phyloP scores from a whole-genome alignment of 129 eudicot species.

The Dittrichia graveolens region DNA sequence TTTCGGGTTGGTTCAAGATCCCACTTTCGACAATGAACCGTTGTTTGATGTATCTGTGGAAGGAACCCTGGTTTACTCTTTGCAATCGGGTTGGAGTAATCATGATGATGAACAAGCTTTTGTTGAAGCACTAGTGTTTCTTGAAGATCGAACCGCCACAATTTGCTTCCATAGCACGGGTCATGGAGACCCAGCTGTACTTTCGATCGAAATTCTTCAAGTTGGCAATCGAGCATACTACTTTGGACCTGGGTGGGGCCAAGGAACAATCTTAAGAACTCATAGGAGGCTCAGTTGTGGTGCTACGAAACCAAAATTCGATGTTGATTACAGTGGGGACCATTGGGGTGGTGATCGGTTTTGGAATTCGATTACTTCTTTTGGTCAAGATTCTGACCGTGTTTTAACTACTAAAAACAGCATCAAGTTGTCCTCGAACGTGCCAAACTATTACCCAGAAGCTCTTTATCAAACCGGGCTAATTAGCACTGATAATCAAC shows the following conservation, averaged over 20 bases:
- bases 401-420: conserved; percentile 43
- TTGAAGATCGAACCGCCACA: conserved; percentile 67
- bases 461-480: conserved; percentile 80
- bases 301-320: conserved; percentile 61
- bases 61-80: conserved; percentile 77
- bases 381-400: conserved; percentile 52
- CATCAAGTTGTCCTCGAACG: conserved; percentile 46
- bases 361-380: conserved; percentile 65
- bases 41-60: conserved; percentile 82
- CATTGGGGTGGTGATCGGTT: conserved; percentile 96
- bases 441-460: conserved; percentile 87
- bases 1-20: conserved; percentile 69
- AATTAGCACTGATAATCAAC: conserved; percentile 57
- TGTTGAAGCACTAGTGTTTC: conserved; percentile 79
- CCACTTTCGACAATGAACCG: conserved; percentile 90
- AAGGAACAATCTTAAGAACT: conserved; percentile 73
- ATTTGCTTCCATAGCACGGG: conserved; percentile 97
- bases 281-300: conserved; percentile 78
- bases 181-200: conserved; percentile 90
- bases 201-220: conserved; percentile 89
- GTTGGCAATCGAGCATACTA: conserved; percentile 69
- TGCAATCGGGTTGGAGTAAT: conserved; percentile 89
- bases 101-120: conserved; percentile 81
- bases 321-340: conserved; percentile 67
- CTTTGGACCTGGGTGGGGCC: conserved; percentile 68